Percentiles rank a stretch among this genome's conserved stretches.
Conservation (phyloP, 805 yeast genomes). For the Zygosaccharomyces gambellarensis region DNA sequence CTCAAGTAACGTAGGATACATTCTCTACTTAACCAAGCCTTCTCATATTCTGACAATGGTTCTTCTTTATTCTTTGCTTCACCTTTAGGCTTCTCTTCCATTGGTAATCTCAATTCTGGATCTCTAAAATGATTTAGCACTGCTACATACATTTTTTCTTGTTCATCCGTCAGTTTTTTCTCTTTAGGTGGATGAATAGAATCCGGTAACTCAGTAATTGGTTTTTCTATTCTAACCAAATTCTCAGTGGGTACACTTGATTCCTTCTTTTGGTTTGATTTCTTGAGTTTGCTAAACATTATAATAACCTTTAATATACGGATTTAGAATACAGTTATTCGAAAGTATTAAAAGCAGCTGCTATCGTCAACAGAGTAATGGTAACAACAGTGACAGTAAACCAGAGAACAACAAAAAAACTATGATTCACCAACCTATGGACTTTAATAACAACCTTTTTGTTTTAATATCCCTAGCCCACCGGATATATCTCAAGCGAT, state of each 20-base stretch:
- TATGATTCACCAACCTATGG: no score
- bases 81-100: slow-evolving; percentile 40
- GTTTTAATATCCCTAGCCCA: no score
- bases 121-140: slow-evolving; percentile 60
- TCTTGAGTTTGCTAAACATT: slow-evolving; percentile 27
- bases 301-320: not conserved
- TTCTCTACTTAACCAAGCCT: slow-evolving; percentile 90
- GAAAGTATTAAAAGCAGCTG: not conserved
- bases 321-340: not conserved
- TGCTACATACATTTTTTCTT: slow-evolving; percentile 54
- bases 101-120: slow-evolving; percentile 48
- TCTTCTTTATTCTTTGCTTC: slow-evolving; percentile 34
- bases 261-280: slow-evolving; percentile 21
- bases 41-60: slow-evolving; percentile 47
- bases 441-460: no score
- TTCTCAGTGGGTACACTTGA: slow-evolving; percentile 22
- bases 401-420: not conserved
- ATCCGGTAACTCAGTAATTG: slow-evolving; percentile 54
- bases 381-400: not conserved
- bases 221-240: slow-evolving; percentile 37
- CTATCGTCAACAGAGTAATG: not conserved
- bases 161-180: slow-evolving; percentile 45
- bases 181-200: slow-evolving; percentile 48
- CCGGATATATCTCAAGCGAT: no score
- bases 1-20: slow-evolving; percentile 85